phyloP scores from a whole-genome alignment of 108 stramenopile species.

The Aurantiochytrium sp. region DNA sequence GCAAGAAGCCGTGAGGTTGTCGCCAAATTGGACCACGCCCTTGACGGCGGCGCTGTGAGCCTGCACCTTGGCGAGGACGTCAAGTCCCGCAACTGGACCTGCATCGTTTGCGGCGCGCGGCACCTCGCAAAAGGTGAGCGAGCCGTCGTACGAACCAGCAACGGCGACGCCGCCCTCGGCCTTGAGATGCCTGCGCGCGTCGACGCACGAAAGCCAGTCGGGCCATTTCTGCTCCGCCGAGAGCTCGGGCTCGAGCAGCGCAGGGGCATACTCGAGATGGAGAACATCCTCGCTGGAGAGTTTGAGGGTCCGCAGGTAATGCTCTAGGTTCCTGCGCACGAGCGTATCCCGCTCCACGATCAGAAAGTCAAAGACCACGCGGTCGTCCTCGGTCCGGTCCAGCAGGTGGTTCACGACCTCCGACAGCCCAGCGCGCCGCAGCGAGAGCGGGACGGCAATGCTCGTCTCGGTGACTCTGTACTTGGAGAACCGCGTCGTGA shows the following conservation, averaged over 20 bases:
- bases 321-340: background rate
- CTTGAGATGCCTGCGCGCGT: background rate
- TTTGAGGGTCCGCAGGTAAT: background rate
- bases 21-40: background rate
- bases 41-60: conserved; percentile 1
- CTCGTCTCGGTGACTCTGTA: background rate
- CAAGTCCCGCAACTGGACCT: background rate
- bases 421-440: background rate
- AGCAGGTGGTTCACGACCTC: background rate
- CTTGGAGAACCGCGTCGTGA: background rate
- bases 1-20: background rate
- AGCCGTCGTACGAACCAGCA: background rate
- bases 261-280: conserved; percentile 1
- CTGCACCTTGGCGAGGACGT: background rate
- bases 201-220: conserved; percentile 3
- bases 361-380: background rate
- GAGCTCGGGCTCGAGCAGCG: background rate
- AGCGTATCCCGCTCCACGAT: background rate
- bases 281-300: background rate
- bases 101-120: background rate
- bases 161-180: background rate
- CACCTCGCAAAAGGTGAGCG: background rate
- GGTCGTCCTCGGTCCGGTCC: background rate
- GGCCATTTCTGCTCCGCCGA: conserved; percentile 1
- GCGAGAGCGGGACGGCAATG: background rate